These are phyloP conservation scores for Neoboletus subvelutipes DNA, from an alignment of 768 basidiomycete genomes.

Conservation along the genomic window DNA sequence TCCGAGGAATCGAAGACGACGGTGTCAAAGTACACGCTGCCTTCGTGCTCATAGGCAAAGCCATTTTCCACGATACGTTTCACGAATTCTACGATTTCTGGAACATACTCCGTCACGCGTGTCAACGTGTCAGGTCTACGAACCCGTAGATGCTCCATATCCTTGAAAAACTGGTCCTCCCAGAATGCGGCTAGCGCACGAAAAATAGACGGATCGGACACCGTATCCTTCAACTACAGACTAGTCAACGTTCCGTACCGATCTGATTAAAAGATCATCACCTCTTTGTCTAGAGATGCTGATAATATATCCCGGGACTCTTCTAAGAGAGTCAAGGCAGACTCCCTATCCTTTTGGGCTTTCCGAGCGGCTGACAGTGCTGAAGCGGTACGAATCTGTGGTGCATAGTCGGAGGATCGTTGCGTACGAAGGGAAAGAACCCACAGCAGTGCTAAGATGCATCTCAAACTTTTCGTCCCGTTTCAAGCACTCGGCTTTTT, in stretches of 20 bases:
- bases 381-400: constrained; percentile 47
- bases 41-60: constrained; percentile 66
- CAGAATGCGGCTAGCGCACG: constrained; percentile 80
- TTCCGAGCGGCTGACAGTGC: constrained; percentile 55
- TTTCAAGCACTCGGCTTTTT: constrained; percentile 69
- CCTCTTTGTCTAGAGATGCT: constrained; percentile 71
- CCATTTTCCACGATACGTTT: constrained; percentile 84
- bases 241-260: constrained; percentile 4
- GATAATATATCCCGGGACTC: constrained; percentile 78
- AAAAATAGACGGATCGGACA: constrained; percentile 85
- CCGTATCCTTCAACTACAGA: constrained; percentile 67
- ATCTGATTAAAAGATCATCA: constrained; percentile 29
- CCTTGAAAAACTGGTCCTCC: constrained; percentile 87
- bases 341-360: constrained; percentile 41
- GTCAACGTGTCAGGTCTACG: constrained; percentile 89
- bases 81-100: constrained; percentile 90
- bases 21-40: constrained; percentile 93
- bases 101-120: constrained; percentile 95
- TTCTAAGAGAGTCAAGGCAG: constrained; percentile 62
- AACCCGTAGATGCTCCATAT: constrained; percentile 88
- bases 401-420: constrained; percentile 16
- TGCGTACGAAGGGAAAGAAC: constrained; percentile 27
- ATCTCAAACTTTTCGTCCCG: constrained; percentile 92
- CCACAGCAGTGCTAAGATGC: constrained; percentile 77
- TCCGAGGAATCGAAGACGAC: constrained; percentile 72